Evolutionary conservation across 306 rosid species (phyloP).

Genomic region (Crataegus laevigata): DNA sequence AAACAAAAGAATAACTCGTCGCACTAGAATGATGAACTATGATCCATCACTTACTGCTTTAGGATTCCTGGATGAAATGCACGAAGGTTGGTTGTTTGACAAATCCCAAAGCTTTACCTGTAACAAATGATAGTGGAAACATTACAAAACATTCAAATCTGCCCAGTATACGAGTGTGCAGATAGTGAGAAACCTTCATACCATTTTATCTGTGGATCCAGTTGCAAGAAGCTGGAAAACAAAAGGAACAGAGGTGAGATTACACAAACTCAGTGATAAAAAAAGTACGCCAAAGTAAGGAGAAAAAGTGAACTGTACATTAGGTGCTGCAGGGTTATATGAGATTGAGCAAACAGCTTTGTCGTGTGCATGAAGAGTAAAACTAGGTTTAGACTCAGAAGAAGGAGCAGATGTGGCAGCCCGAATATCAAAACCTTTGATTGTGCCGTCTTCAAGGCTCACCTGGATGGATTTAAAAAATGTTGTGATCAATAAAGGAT

Average conservation of each 20-base stretch:
- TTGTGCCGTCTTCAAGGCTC: slow-evolving; percentile 84
- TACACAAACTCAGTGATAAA: slow-evolving; percentile 14
- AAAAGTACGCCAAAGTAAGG: neutral
- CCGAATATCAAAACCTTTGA: slow-evolving; percentile 80
- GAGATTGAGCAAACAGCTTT: slow-evolving; percentile 67
- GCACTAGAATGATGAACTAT: neutral
- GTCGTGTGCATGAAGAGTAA: slow-evolving; percentile 90
- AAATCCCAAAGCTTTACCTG: slow-evolving; percentile 97
- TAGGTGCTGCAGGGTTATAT: slow-evolving; percentile 60
- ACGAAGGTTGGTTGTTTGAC: slow-evolving; percentile 78
- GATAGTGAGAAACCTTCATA: slow-evolving; percentile 11
- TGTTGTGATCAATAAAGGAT: slow-evolving; percentile 4
- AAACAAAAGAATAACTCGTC: neutral
- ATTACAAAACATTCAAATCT: slow-evolving; percentile 3
- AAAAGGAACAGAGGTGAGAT: slow-evolving; percentile 12
- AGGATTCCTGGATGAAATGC: slow-evolving; percentile 50
- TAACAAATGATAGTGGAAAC: slow-evolving; percentile 10
- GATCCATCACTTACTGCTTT: slow-evolving; percentile 42
- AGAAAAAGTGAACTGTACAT: slow-evolving; percentile 40
- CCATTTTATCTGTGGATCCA: slow-evolving; percentile 83
- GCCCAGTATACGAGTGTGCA: neutral
- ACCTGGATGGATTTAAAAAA: slow-evolving; percentile 41
- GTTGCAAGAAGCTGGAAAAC: slow-evolving; percentile 76
- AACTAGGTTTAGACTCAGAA: slow-evolving; percentile 49
- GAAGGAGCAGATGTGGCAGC: slow-evolving; percentile 43